phyloP scores from a whole-genome alignment of 176 grass and related monocot genomes.

The Aegilops longissima region DNA sequence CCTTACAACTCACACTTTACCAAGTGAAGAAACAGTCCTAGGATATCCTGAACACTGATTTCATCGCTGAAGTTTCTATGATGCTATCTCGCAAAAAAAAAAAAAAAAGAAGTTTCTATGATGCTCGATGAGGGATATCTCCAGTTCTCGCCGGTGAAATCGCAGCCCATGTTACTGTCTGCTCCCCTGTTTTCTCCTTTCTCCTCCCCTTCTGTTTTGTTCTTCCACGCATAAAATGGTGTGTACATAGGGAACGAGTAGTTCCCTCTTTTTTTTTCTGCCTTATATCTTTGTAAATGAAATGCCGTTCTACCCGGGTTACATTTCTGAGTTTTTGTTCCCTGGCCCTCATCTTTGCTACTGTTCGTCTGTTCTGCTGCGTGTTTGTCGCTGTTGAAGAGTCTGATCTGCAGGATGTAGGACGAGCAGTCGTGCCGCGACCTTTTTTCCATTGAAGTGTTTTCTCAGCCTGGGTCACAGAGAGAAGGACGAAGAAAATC shows the following conservation, averaged over 20 bases:
- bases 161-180: not conserved
- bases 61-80: not conserved
- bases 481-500: not conserved
- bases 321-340: not conserved
- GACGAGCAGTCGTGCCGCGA: not conserved
- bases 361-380: not conserved
- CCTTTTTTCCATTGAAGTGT: not conserved
- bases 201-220: not conserved
- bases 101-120: not conserved
- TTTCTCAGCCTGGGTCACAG: not conserved
- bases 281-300: constrained; percentile 30
- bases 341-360: not conserved
- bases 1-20: constrained; percentile 34
- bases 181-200: not conserved
- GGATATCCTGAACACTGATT: not conserved
- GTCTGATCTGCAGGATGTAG: not conserved
- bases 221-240: not conserved
- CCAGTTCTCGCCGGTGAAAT: not conserved
- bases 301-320: not conserved
- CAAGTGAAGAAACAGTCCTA: constrained; percentile 21
- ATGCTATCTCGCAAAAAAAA: not conserved
- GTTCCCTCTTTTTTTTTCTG: not conserved
- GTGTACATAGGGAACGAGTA: constrained; percentile 5
- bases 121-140: not conserved
- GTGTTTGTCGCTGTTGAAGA: not conserved